A percentile compares a stretch with the other conserved stretches of the same genome.
phyloP scores from a whole-genome alignment of 2,329 filamentous ascomycete genomes.

The Alternaria tenuissima region DNA sequence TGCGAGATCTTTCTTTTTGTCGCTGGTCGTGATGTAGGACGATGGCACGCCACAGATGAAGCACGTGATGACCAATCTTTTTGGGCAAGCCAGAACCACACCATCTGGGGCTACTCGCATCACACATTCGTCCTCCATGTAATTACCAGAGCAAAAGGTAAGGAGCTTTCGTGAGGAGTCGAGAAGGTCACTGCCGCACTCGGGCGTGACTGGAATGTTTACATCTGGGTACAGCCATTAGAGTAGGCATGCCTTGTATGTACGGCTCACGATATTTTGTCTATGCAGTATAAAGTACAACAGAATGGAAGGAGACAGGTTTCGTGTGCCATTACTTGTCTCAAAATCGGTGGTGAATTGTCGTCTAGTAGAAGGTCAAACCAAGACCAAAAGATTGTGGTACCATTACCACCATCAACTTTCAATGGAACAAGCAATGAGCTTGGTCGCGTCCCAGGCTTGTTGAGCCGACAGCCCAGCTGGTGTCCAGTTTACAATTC shows the following conservation, averaged over 20 bases:
- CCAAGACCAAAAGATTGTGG: background rate
- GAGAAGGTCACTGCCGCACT: background rate
- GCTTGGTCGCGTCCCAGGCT: background rate
- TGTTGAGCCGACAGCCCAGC: background rate
- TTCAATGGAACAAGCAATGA: background rate
- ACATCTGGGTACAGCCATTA: background rate
- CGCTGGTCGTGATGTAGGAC: too few relatives aligned
- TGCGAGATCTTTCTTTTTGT: constrained; percentile 12
- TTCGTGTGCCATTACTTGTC: too few relatives aligned
- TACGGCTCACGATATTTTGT: background rate
- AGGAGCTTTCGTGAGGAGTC: too few relatives aligned
- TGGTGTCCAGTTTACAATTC: background rate
- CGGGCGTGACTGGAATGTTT: background rate
- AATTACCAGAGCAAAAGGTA: too few relatives aligned
- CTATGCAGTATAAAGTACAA: background rate
- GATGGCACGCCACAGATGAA: too few relatives aligned
- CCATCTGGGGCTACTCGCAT: too few relatives aligned
- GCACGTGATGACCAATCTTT: background rate
- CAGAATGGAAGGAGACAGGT: background rate
- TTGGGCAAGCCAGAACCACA: background rate
- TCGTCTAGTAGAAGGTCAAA: background rate
- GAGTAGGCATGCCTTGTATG: background rate
- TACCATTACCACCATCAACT: background rate
- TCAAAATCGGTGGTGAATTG: background rate
- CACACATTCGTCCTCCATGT: too few relatives aligned